A percentile compares a stretch with the other conserved stretches of the same genome.
Conservation (phyloP, 805 yeast genomes). For the Saturnispora gosingensis region DNA sequence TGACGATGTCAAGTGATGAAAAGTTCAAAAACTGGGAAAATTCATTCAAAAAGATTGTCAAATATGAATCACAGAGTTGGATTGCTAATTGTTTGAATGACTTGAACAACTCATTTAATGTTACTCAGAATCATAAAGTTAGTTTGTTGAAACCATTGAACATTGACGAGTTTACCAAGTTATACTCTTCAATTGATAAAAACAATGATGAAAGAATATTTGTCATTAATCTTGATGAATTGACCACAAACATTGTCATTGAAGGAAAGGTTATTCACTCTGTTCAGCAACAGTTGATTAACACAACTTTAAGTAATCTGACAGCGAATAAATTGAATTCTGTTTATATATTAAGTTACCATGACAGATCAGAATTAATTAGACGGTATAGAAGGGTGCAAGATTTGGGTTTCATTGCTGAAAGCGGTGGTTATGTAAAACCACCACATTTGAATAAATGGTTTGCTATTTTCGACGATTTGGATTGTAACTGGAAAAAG, state of each 20-base stretch:
- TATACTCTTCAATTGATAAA: constrained; percentile 24
- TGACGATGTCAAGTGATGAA: constrained; percentile 56
- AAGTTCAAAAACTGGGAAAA: constrained; percentile 51
- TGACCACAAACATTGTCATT: constrained; percentile 27
- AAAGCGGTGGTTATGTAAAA: constrained; percentile 76
- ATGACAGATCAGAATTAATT: constrained; percentile 56
- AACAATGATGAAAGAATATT: constrained; percentile 33
- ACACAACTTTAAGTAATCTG: constrained; percentile 50
- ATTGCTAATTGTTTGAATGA: constrained; percentile 44
- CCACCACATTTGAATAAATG: constrained; percentile 43
- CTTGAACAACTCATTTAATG: constrained; percentile 44
- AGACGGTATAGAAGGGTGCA: constrained; percentile 58
- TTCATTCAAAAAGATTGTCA: constrained; percentile 47
- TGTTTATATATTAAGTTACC: constrained; percentile 64
- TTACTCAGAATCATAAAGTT: constrained; percentile 21
- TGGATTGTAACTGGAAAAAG: constrained; percentile 47
- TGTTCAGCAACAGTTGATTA: constrained; percentile 54
- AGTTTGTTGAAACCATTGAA: constrained; percentile 19
- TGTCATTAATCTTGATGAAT: constrained; percentile 43
- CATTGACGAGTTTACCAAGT: constrained; percentile 28
- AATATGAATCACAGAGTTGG: constrained; percentile 73
- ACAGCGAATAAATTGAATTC: constrained; percentile 47
- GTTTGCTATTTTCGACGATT: constrained; percentile 51
- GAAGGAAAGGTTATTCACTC: constrained; percentile 33
- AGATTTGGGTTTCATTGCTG: constrained; percentile 77